Conservation (phyloP, 371 early-diverging fungal species). For the Parasitella parasitica region DNA sequence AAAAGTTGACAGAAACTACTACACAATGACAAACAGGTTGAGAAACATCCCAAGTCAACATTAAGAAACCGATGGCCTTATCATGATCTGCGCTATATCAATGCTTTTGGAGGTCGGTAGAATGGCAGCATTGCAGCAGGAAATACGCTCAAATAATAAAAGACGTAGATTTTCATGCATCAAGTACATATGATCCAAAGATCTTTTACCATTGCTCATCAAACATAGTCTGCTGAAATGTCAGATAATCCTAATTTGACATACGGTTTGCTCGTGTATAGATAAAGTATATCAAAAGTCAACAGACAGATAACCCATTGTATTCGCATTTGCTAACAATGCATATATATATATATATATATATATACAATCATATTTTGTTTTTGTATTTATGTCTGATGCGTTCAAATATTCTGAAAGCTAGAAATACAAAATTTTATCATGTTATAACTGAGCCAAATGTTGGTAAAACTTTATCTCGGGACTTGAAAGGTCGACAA, state of each 20-base stretch:
- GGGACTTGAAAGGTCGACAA: not conserved
- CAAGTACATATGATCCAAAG: too few relatives aligned
- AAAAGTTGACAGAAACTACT: slow-evolving; percentile 18
- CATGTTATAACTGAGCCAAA: not conserved
- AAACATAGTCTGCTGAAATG: not conserved
- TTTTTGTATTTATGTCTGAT: too few relatives aligned
- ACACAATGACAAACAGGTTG: not conserved
- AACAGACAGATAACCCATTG: too few relatives aligned
- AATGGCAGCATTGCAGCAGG: not conserved
- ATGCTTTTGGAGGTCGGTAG: too few relatives aligned
- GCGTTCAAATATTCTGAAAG: too few relatives aligned
- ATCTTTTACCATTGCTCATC: too few relatives aligned
- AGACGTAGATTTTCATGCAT: too few relatives aligned
- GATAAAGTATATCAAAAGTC: not conserved
- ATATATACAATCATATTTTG: too few relatives aligned
- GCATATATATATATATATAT: too few relatives aligned
- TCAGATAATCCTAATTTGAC: not conserved
- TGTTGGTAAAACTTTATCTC: not conserved
- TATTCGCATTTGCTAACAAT: too few relatives aligned
- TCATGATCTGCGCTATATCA: not conserved
- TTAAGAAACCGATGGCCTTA: not conserved
- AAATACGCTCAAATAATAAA: too few relatives aligned
- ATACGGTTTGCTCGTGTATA: not conserved
- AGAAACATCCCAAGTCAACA: not conserved
- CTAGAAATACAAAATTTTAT: too few relatives aligned